Conservation (phyloP, 2,329 filamentous ascomycete genomes). For the Ceratocystis cacaofunesta region DNA sequence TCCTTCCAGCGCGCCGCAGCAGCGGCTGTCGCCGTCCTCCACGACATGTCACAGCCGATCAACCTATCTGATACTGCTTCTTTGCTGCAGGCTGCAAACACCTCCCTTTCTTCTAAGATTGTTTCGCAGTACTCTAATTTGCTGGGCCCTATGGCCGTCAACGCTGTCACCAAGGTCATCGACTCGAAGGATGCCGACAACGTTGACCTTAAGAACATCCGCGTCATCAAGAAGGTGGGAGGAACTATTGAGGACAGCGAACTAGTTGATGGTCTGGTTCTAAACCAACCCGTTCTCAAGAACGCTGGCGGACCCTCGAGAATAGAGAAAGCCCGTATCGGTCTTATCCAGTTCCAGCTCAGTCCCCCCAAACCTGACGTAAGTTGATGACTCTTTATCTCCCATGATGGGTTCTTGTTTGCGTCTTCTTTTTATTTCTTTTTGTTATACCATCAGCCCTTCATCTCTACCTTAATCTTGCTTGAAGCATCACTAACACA, state of each 20-base stretch:
- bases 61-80: conserved; percentile 74
- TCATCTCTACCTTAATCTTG: too few relatives aligned
- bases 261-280: conserved; percentile 83
- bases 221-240: conserved; percentile 93
- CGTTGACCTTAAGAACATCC: conserved; percentile 89
- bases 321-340: conserved; percentile 96
- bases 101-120: conserved; percentile 94
- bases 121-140: conserved; percentile 93
- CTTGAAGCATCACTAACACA: neutral
- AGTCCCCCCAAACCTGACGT: conserved; percentile 95
- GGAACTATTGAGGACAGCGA: conserved; percentile 98
- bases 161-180: conserved; percentile 89
- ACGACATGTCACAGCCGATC: conserved; percentile 92
- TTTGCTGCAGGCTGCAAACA: conserved; percentile 90
- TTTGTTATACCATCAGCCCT: too few relatives aligned
- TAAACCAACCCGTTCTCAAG: conserved; percentile 88
- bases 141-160: conserved; percentile 94
- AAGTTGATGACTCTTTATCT: conserved; percentile 25
- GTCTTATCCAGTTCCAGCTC: conserved; percentile 94
- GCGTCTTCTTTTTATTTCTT: neutral
- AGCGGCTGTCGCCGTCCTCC: conserved; percentile 75
- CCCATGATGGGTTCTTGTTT: neutral
- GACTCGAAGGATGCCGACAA: conserved; percentile 92
- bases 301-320: conserved; percentile 76
- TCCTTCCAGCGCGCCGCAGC: conserved; percentile 89